Evolutionary conservation across 208 protist species (phyloP), one percentile per base, ranked within the genome.

Genomic region (Trypanosoma congolense): DNA sequence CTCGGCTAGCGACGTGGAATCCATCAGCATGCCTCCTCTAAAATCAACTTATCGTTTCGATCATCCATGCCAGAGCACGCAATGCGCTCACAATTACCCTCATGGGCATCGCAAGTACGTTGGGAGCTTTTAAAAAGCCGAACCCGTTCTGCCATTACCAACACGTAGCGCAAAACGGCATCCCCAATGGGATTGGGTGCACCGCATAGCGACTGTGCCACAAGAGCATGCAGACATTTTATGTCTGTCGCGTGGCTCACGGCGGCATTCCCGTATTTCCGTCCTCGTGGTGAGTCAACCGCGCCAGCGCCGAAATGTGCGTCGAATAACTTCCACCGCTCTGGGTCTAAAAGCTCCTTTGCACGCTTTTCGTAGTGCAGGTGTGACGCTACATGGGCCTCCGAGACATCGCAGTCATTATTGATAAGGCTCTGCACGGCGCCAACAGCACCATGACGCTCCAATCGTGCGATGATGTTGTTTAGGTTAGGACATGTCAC

Each of bases 221-320:
- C 77, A 26, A 91, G 71, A 0, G 87, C 87, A 65, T 94, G 87
- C n/a, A 92, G 64, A 53, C 87, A 94, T 66, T 94, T 94, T 26
- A 94, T 54, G 65, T 90, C 83, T 28, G 28, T 70, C 12, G 70
- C 68, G 56, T 92, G 73, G 26, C 73, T 60, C 30, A 92, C 87
- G 4, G 81, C 87, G 2, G 79, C 87, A 61, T 94, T 94, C 35
- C 87, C 87, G 49, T 78, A 92, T 48, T 87, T 88, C 3, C 53
- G 75, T 54, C 42, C 36, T 6, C 41, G 24, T 21, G 24, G 14
- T 4, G 55, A 43, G 29, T 67, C 48, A 9, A 14, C 22, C 3
- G 35, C 46, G 24, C 21, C 47, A 1, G 53, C 35, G 16, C 75
- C 42, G 62, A 93, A 91, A 56, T 93, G 87, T 0, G 48, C 19